phyloP scores from a whole-genome alignment of 2,329 filamentous ascomycete species.

The Colletotrichum sansevieriae region DNA sequence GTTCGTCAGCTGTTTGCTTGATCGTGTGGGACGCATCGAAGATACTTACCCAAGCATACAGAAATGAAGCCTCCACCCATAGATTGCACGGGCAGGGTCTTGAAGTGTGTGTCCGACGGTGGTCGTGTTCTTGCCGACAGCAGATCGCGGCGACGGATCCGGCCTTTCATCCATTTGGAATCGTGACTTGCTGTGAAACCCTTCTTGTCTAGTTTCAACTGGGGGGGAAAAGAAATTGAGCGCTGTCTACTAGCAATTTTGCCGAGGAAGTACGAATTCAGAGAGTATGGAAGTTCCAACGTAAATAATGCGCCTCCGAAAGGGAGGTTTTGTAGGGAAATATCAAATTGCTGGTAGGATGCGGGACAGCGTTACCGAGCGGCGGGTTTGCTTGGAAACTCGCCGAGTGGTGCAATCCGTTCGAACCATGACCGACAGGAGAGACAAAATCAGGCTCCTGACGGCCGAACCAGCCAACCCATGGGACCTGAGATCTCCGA shows the following conservation, averaged over 20 bases:
- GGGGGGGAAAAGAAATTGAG: too few species aligned
- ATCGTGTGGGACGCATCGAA: background rate
- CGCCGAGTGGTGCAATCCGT: background rate
- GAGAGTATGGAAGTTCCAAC: too few species aligned
- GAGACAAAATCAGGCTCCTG: too few species aligned
- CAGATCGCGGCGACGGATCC: background rate
- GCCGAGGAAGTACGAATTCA: too few species aligned
- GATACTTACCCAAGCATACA: constrained; percentile 11
- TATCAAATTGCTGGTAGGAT: too few species aligned
- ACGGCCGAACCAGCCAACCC: too few species aligned
- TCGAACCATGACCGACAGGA: too few species aligned
- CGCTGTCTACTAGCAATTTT: too few species aligned
- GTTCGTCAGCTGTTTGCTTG: background rate
- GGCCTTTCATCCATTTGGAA: background rate
- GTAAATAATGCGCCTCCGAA: too few species aligned
- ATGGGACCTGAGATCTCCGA: too few species aligned
- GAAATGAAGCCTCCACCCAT: constrained; percentile 12
- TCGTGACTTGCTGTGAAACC: too few species aligned
- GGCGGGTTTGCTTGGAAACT: background rate
- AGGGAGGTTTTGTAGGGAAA: background rate
- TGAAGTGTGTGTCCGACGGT: background rate
- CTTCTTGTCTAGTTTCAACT: too few species aligned
- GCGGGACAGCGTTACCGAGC: background rate
- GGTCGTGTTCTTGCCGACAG: background rate
- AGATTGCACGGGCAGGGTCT: constrained; percentile 8